phyloP scores from a whole-genome alignment of 75 land plant genomes.

The Sequoiadendron giganteum region DNA sequence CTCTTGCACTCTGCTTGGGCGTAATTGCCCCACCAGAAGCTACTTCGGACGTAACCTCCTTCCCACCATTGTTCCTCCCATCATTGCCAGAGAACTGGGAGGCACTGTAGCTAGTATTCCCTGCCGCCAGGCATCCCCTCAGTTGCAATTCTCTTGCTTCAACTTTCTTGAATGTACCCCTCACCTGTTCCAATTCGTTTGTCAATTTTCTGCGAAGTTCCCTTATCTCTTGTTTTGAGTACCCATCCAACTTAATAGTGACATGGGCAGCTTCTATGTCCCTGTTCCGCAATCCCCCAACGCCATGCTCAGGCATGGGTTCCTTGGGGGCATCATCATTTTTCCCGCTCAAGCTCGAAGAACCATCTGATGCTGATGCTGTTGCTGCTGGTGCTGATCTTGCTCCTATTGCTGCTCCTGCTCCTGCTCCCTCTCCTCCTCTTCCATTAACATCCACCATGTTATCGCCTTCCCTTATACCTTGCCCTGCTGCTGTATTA shows the following conservation, averaged over 20 bases:
- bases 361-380: constrained; percentile 25
- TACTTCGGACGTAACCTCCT: constrained; percentile 39
- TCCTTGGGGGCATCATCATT: constrained; percentile 1
- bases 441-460: background rate
- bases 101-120: constrained; percentile 18
- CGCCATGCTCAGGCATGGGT: background rate
- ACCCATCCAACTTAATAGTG: constrained; percentile 12
- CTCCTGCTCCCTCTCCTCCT: background rate
- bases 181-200: constrained; percentile 39
- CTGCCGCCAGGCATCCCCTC: constrained; percentile 3
- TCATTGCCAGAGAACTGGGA: constrained; percentile 27
- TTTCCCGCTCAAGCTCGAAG: constrained; percentile 18
- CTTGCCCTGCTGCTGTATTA: background rate
- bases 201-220: constrained; percentile 40
- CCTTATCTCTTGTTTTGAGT: constrained; percentile 25
- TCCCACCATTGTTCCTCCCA: constrained; percentile 15
- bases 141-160: constrained; percentile 17
- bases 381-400: background rate
- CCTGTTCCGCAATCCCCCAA: background rate
- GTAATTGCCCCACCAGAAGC: constrained; percentile 21
- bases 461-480: background rate
- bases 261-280: constrained; percentile 13
- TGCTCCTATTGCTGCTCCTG: background rate
- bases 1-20: constrained; percentile 14
- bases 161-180: constrained; percentile 24